Percentiles rank a stretch among this genome's conserved stretches.
These are phyloP conservation scores for Entamoeba invadens DNA, from an alignment of 208 protist genomes.

Conservation along the genomic window DNA sequence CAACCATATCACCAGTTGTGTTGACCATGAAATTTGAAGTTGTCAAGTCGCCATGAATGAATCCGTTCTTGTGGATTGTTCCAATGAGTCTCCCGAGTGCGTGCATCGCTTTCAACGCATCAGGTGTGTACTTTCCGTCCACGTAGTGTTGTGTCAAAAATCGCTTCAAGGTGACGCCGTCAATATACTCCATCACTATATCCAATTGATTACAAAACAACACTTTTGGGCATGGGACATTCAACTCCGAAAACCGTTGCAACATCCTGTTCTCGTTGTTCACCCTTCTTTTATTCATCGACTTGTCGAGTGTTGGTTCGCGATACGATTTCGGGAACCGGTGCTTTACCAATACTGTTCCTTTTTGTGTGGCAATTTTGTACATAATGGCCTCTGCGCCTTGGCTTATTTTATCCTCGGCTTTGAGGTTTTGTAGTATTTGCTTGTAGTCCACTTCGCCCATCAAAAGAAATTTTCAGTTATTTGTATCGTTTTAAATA, in stretches of 20 bases:
- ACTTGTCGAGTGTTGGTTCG: slow-evolving; percentile 50
- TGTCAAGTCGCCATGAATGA: slow-evolving; percentile 89
- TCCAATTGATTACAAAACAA: slow-evolving; percentile 36
- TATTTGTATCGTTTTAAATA: no score
- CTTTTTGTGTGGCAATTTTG: slow-evolving; percentile 26
- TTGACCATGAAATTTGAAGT: slow-evolving; percentile 69
- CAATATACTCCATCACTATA: slow-evolving; percentile 55
- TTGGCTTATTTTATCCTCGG: background rate
- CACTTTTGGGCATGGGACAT: slow-evolving; percentile 47
- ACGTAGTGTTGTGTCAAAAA: slow-evolving; percentile 35
- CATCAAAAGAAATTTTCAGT: no score
- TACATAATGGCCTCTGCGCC: slow-evolving; percentile 29
- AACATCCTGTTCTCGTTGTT: slow-evolving; percentile 52
- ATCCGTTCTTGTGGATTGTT: slow-evolving; percentile 60
- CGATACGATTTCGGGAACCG: slow-evolving; percentile 57
- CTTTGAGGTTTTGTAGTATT: background rate
- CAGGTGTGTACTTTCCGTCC: slow-evolving; percentile 13
- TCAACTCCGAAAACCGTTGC: slow-evolving; percentile 45
- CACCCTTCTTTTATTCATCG: slow-evolving; percentile 55
- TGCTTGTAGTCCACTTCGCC: background rate
- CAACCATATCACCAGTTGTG: background rate
- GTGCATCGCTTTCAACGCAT: background rate
- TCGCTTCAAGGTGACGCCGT: slow-evolving; percentile 37
- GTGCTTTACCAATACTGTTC: slow-evolving; percentile 48
- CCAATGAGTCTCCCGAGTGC: slow-evolving; percentile 63